Percentiles rank a stretch among this genome's conserved stretches.
phyloP scores from a whole-genome alignment of 1,139 yeast genomes.

The Blastobotrys malaysiensis region DNA sequence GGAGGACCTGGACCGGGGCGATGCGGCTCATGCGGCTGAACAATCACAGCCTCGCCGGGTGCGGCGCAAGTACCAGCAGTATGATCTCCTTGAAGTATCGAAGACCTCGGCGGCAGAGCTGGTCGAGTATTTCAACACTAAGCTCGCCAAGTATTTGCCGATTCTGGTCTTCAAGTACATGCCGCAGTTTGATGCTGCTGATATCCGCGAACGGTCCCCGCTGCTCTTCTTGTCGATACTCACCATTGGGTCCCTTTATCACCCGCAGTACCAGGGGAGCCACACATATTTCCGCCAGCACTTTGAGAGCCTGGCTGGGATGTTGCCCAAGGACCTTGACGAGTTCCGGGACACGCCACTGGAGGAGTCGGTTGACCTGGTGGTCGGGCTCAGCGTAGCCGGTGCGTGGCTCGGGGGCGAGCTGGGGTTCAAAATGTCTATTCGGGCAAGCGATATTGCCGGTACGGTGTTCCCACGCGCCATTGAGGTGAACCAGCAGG shows the following conservation, averaged over 20 bases:
- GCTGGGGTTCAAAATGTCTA: slow-evolving; percentile 22
- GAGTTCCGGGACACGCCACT: slow-evolving; percentile 1
- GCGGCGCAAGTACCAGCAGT: background rate
- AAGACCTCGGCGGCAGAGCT: slow-evolving; percentile 16
- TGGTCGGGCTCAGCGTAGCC: slow-evolving; percentile 21
- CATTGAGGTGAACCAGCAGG: slow-evolving; percentile 8
- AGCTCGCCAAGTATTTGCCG: slow-evolving; percentile 23
- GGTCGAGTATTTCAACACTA: slow-evolving; percentile 18
- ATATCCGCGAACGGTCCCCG: slow-evolving; percentile 20
- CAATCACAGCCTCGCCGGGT: background rate
- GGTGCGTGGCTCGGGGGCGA: slow-evolving; percentile 28
- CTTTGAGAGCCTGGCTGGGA: slow-evolving; percentile 15
- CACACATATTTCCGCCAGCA: slow-evolving; percentile 19
- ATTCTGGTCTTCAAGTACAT: slow-evolving; percentile 23
- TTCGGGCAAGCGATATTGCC: slow-evolving; percentile 22
- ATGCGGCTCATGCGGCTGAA: background rate
- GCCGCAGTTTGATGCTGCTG: slow-evolving; percentile 14
- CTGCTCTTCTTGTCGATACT: slow-evolving; percentile 21
- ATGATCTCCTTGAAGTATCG: background rate
- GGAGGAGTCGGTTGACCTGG: slow-evolving; percentile 3
- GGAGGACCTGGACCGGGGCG: too few species aligned
- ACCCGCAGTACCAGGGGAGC: slow-evolving; percentile 16
- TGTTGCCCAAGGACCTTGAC: slow-evolving; percentile 1
- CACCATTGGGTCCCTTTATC: slow-evolving; percentile 22
- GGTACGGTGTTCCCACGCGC: slow-evolving; percentile 19